Conservation (phyloP, 2,329 filamentous ascomycete species). For the Mollisia scopiformis region DNA sequence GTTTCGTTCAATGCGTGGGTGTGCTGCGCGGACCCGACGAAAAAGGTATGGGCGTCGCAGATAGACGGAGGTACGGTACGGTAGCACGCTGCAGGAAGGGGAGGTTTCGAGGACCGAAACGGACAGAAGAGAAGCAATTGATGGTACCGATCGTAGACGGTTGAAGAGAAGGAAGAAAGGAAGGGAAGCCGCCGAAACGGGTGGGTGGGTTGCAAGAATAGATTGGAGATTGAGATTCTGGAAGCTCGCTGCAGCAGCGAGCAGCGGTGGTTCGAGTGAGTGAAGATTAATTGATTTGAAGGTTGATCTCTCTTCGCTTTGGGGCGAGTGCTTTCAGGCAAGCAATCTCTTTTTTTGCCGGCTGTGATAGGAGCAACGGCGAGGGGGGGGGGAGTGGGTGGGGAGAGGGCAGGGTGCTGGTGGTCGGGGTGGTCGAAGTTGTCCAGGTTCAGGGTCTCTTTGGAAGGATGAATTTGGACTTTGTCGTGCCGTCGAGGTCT, state of each 20-base stretch:
- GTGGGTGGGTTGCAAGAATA: slow-evolving; percentile 2
- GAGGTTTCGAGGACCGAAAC: background rate
- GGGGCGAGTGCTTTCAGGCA: background rate
- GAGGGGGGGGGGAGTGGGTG: background rate
- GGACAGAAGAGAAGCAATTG: slow-evolving; percentile 2
- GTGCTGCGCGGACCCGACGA: slow-evolving; percentile 1
- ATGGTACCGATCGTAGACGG: background rate
- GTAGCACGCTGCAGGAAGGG: too few relatives aligned
- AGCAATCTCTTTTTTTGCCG: background rate
- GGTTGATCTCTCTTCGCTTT: background rate
- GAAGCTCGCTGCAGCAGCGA: slow-evolving; percentile 3
- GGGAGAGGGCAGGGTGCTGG: background rate
- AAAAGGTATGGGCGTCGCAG: slow-evolving; percentile 1
- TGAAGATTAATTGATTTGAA: too few relatives aligned
- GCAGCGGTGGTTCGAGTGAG: too few relatives aligned
- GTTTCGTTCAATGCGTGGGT: slow-evolving; percentile 1
- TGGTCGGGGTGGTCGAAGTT: background rate
- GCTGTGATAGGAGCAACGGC: background rate
- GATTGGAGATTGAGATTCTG: background rate
- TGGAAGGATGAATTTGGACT: background rate
- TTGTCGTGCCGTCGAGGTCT: background rate
- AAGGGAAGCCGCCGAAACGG: background rate
- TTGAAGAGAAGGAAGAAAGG: background rate
- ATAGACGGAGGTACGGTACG: background rate
- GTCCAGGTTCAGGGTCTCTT: background rate